A percentile compares a stretch with the other conserved stretches of the same genome.
phyloP scores from a whole-genome alignment of 257 asterid species.

The Paulownia fortunei region DNA sequence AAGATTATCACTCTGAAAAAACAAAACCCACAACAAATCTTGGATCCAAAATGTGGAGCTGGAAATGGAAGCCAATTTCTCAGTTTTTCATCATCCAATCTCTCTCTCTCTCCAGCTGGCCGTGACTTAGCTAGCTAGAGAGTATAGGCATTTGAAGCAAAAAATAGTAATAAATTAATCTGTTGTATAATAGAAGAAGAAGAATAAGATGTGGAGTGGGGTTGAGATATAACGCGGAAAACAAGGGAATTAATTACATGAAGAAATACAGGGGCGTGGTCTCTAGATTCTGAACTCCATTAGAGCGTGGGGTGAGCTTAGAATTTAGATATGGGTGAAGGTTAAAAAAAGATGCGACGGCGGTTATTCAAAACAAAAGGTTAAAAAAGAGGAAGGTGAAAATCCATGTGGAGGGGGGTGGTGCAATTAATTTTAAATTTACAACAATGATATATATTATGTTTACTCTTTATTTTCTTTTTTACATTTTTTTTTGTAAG shows the following conservation, averaged over 20 bases:
- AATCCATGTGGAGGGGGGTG: too few species aligned
- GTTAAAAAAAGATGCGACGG: conserved; percentile 27
- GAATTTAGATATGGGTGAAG: conserved; percentile 21
- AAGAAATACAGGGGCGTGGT: neutral
- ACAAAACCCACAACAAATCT: conserved; percentile 19
- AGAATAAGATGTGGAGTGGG: conserved; percentile 15
- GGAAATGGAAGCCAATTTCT: conserved; percentile 36
- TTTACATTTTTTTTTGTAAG: too few species aligned
- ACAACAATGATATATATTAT: too few species aligned
- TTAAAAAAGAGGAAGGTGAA: neutral
- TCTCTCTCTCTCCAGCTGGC: conserved; percentile 35
- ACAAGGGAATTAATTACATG: conserved; percentile 19
- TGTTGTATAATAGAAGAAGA: neutral
- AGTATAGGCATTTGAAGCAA: conserved; percentile 19
- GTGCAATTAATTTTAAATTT: neutral
- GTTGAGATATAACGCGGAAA: conserved; percentile 7
- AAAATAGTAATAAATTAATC: neutral
- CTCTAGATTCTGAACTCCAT: conserved; percentile 35
- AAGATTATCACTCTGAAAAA: conserved; percentile 3
- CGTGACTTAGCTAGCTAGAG: conserved; percentile 25
- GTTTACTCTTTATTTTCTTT: too few species aligned
- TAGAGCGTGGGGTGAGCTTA: conserved; percentile 32
- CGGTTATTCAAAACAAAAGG: conserved; percentile 22
- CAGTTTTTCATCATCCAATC: conserved; percentile 8
- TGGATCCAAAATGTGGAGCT: conserved; percentile 58